phyloP scores from a whole-genome alignment of 2,329 filamentous ascomycete species.

The Pestalotiopsis sp. region DNA sequence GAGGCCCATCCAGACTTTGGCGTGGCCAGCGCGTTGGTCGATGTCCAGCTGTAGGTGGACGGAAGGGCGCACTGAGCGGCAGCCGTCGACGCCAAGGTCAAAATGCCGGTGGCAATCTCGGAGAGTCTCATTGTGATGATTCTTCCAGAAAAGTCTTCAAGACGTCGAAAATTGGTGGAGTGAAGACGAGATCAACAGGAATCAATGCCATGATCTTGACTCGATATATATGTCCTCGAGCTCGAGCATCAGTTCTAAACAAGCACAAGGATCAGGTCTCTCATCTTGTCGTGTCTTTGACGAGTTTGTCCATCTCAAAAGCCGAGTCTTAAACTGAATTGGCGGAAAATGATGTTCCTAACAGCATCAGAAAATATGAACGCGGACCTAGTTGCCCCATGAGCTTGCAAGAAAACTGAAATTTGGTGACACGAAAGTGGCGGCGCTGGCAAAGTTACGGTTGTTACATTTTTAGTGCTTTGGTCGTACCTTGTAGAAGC shows the following conservation, averaged over 20 bases:
- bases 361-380: background rate
- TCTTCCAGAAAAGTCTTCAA: background rate
- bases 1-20: slow-evolving; percentile 34
- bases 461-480: too few species aligned
- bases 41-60: slow-evolving; percentile 57
- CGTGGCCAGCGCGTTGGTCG: slow-evolving; percentile 48
- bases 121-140: background rate
- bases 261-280: too few species aligned
- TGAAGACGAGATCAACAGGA: background rate
- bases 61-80: slow-evolving; percentile 49
- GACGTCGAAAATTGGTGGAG: background rate
- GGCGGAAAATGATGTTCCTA: background rate
- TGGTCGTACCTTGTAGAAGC: too few species aligned
- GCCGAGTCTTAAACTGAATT: background rate
- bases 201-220: background rate
- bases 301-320: background rate
- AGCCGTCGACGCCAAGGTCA: slow-evolving; percentile 11
- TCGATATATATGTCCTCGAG: too few species aligned
- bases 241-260: too few species aligned
- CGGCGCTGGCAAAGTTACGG: too few species aligned
- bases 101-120: background rate
- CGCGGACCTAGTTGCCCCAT: background rate
- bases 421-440: too few species aligned
- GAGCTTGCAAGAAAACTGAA: background rate
- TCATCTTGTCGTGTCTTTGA: too few species aligned